A percentile compares a stretch with the other conserved stretches of the same genome.
These are phyloP conservation scores for Suhomyces canberraensis DNA, from an alignment of 805 yeast species.

Conservation along the genomic window DNA sequence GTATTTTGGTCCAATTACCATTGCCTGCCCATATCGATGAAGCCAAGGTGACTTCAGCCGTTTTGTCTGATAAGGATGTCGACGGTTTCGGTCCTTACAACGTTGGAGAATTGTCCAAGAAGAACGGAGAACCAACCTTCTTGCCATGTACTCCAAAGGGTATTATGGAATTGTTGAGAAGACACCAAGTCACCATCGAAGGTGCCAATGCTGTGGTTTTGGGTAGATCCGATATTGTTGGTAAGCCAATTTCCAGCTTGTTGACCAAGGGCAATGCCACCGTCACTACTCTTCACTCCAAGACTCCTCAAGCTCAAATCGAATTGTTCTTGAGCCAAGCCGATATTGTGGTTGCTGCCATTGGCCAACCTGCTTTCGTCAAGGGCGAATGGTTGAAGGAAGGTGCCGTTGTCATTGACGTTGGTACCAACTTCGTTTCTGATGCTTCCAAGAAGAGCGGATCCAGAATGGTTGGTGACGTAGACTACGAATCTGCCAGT, in stretches of 20 bases:
- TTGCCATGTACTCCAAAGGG: conserved; percentile 87
- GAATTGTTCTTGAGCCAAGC: conserved; percentile 54
- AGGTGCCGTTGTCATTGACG: conserved; percentile 86
- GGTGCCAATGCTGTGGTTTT: conserved; percentile 80
- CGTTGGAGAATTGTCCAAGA: conserved; percentile 73
- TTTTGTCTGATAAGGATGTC: conserved; percentile 66
- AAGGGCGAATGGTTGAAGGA: conserved; percentile 85
- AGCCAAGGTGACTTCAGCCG: conserved; percentile 63
- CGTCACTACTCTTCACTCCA: conserved; percentile 72
- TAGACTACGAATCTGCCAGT: conserved; percentile 70
- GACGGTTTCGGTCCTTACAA: conserved; percentile 81
- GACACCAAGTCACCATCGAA: conserved; percentile 50
- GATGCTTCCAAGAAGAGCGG: conserved; percentile 78
- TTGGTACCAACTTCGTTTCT: conserved; percentile 86
- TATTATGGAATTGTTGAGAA: conserved; percentile 59
- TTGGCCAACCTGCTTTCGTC: conserved; percentile 81
- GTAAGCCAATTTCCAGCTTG: conserved; percentile 73
- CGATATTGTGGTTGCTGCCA: conserved; percentile 88
- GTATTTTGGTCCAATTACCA: conserved; percentile 74
- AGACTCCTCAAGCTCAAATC: conserved; percentile 51
- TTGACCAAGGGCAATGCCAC: conserved; percentile 71
- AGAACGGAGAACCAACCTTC: conserved; percentile 66
- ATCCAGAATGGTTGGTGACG: conserved; percentile 88
- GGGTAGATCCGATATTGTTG: conserved; percentile 85
- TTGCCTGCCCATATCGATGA: conserved; percentile 70